Evolutionary conservation across 148 eudicot genomes (phyloP).

Genomic region (Pouteria glomerata): DNA sequence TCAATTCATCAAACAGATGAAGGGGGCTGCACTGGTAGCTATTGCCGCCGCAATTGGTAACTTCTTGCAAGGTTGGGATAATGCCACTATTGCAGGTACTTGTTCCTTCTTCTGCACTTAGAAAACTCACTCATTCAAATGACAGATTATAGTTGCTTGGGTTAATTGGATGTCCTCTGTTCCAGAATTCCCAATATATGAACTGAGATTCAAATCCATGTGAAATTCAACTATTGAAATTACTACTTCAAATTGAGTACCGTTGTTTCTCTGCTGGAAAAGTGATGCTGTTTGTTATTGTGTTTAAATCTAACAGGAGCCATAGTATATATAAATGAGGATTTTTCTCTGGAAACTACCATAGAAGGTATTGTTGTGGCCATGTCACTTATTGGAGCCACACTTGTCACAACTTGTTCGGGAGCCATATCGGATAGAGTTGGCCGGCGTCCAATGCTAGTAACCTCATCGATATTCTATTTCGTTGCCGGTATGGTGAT

Average conservation of each 20-base stretch:
- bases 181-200: neutral
- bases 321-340: conserved; percentile 65
- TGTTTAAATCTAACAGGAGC: conserved; percentile 39
- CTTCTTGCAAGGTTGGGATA: conserved; percentile 81
- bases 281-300: neutral
- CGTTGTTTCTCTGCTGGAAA: neutral
- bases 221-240: neutral
- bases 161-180: neutral
- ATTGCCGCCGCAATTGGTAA: conserved; percentile 73
- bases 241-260: neutral
- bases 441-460: conserved; percentile 92
- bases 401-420: conserved; percentile 72
- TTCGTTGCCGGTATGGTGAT: conserved; percentile 69
- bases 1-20: conserved; percentile 29
- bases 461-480: conserved; percentile 64
- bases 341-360: conserved; percentile 46
- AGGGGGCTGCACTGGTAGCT: conserved; percentile 65
- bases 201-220: neutral
- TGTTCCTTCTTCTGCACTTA: conserved; percentile 1
- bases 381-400: conserved; percentile 95
- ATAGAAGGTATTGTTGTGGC: conserved; percentile 87
- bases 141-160: neutral
- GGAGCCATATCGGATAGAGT: conserved; percentile 71
- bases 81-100: conserved; percentile 76
- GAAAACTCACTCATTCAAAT: too few relatives aligned